A percentile compares a stretch with the other conserved stretches of the same genome.
Evolutionary conservation across 495 filamentous ascomycete species (phyloP).

Genomic region (Thozetella sp.): DNA sequence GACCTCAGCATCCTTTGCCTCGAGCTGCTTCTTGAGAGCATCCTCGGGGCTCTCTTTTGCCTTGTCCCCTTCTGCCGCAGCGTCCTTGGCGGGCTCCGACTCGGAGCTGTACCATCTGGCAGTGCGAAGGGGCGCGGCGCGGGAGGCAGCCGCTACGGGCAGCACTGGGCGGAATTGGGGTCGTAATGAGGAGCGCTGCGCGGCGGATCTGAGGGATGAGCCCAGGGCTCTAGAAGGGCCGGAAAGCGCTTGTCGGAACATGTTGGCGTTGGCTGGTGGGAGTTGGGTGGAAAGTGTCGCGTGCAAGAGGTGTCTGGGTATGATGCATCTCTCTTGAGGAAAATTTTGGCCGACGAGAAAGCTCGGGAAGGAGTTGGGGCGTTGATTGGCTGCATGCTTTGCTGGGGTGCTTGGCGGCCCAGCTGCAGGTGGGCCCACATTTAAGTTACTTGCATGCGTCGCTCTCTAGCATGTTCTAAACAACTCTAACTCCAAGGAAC

Average conservation of each 20-base stretch:
- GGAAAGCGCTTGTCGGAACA: conserved; percentile 44
- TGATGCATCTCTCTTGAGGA: conserved; percentile 1
- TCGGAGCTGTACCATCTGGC: conserved; percentile 51
- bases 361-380: background rate
- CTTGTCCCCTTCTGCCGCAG: conserved; percentile 27
- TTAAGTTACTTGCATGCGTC: background rate
- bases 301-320: conserved; percentile 3
- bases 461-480: background rate
- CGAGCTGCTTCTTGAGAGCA: conserved; percentile 66
- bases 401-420: background rate
- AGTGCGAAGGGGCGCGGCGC: conserved; percentile 16
- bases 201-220: conserved; percentile 20
- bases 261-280: conserved; percentile 21
- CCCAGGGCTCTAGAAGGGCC: conserved; percentile 37
- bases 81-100: conserved; percentile 34
- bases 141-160: conserved; percentile 18
- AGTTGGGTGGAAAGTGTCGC: background rate
- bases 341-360: conserved; percentile 6
- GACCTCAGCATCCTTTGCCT: conserved; percentile 81
- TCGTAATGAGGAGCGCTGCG: conserved; percentile 26
- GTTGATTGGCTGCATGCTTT: background rate
- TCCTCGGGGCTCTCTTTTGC: conserved; percentile 29
- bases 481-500: too few species aligned
- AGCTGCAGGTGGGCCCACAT: conserved; percentile 1
- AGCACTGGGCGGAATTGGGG: conserved; percentile 29